A percentile compares a stretch with the other conserved stretches of the same genome.
Conservation (phyloP, 768 basidiomycete genomes). For the Panellus pusillus region DNA sequence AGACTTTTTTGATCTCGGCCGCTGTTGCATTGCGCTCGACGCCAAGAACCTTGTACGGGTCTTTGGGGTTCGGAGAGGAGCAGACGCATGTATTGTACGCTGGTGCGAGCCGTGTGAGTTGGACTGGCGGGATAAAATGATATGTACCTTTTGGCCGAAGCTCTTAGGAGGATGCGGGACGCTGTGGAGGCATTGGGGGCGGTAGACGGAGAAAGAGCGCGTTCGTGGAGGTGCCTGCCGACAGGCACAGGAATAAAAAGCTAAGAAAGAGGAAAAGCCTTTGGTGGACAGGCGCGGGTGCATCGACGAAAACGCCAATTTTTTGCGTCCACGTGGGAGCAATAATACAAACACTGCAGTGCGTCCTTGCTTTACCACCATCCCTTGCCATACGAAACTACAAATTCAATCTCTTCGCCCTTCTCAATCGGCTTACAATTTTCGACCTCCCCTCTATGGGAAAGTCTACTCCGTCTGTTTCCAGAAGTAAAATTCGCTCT, state of each 20-base stretch:
- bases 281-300: constrained; percentile 50
- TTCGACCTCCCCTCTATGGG: constrained; percentile 44
- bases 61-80: constrained; percentile 59
- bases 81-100: constrained; percentile 78
- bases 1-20: constrained; percentile 95
- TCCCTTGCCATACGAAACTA: constrained; percentile 86
- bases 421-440: constrained; percentile 63
- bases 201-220: constrained; percentile 42
- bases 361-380: constrained; percentile 61
- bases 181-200: constrained; percentile 36
- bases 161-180: constrained; percentile 28
- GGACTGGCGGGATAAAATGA: constrained; percentile 1
- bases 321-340: not conserved
- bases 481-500: no score
- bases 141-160: constrained; percentile 41
- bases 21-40: constrained; percentile 79
- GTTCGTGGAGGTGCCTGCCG: constrained; percentile 27
- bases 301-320: constrained; percentile 36
- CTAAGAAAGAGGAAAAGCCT: constrained; percentile 54
- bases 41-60: constrained; percentile 91
- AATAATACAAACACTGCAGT: not conserved
- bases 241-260: constrained; percentile 58
- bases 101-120: constrained; percentile 29
- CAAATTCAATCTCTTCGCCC: constrained; percentile 81
- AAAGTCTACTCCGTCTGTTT: no score